phyloP scores from a whole-genome alignment of 2,329 filamentous ascomycete species.

The Graphium sp. region DNA sequence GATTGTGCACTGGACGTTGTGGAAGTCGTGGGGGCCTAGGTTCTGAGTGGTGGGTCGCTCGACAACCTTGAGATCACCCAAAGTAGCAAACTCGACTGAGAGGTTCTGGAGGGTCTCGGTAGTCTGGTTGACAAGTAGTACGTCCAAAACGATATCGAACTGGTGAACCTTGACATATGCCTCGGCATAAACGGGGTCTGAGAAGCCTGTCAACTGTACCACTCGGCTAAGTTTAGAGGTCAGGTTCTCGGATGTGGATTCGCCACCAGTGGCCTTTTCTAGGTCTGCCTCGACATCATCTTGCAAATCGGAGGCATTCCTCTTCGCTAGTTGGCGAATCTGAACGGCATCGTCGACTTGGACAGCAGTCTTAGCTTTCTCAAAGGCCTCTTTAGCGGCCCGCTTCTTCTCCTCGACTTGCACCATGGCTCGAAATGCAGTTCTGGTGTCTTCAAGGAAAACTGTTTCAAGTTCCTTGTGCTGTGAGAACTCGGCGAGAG shows the following conservation, averaged over 20 bases:
- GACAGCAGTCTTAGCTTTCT: slow-evolving; percentile 84
- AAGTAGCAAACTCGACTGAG: slow-evolving; percentile 94
- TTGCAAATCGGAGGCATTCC: slow-evolving; percentile 63
- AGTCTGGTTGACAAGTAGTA: slow-evolving; percentile 93
- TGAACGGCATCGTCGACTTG: slow-evolving; percentile 91
- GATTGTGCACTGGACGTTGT: slow-evolving; percentile 96
- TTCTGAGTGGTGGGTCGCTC: slow-evolving; percentile 95
- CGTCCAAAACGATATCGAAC: slow-evolving; percentile 94
- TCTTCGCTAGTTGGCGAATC: slow-evolving; percentile 86
- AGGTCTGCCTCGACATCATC: slow-evolving; percentile 83
- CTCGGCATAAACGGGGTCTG: slow-evolving; percentile 95
- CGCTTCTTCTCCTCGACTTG: slow-evolving; percentile 96
- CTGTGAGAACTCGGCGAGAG: slow-evolving; percentile 74
- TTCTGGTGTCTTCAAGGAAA: slow-evolving; percentile 86
- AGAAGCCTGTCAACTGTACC: slow-evolving; percentile 95
- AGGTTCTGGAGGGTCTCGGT: slow-evolving; percentile 92
- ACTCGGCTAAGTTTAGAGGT: slow-evolving; percentile 90
- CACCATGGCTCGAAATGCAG: slow-evolving; percentile 94
- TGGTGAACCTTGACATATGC: slow-evolving; percentile 98
- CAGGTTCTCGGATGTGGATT: slow-evolving; percentile 66
- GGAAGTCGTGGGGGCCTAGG: slow-evolving; percentile 85
- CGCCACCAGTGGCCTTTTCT: slow-evolving; percentile 86
- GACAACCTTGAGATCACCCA: slow-evolving; percentile 94
- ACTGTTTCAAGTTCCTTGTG: slow-evolving; percentile 84
- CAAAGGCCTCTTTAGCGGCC: slow-evolving; percentile 79